Evolutionary conservation across 805 yeast species (phyloP).

Genomic region (Saturnispora mendoncae): DNA sequence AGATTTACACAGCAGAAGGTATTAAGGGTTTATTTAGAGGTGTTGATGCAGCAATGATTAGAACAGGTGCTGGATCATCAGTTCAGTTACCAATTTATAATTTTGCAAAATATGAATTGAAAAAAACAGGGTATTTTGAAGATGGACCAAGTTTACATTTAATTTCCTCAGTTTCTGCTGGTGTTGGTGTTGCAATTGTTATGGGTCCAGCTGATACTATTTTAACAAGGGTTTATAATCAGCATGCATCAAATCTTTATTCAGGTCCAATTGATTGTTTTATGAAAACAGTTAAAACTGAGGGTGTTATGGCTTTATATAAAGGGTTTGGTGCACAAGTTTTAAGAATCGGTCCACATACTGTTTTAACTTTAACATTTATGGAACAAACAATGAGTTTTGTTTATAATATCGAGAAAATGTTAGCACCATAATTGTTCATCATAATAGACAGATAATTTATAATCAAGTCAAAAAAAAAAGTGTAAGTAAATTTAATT

Average conservation of each 20-base stretch:
- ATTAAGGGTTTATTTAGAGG: constrained; percentile 77
- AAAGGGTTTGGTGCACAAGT: constrained; percentile 94
- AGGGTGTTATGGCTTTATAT: constrained; percentile 82
- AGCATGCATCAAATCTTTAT: constrained; percentile 71
- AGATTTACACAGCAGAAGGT: constrained; percentile 63
- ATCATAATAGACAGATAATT: not conserved
- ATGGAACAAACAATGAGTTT: constrained; percentile 91
- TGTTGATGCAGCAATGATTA: constrained; percentile 84
- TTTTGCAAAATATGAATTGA: constrained; percentile 56
- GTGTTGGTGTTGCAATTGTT: constrained; percentile 85
- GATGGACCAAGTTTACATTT: constrained; percentile 69
- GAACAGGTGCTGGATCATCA: constrained; percentile 94
- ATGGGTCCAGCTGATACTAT: constrained; percentile 98
- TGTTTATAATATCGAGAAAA: constrained; percentile 35
- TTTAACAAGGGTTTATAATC: constrained; percentile 90
- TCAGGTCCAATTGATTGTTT: constrained; percentile 85
- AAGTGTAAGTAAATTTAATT: not conserved
- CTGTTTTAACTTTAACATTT: constrained; percentile 79
- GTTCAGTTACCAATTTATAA: constrained; percentile 91
- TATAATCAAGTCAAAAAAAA: not conserved
- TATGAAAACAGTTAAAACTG: constrained; percentile 67
- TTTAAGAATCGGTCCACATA: constrained; percentile 90
- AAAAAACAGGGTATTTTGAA: constrained; percentile 40
- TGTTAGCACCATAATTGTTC: constrained; percentile 11
- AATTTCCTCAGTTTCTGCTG: constrained; percentile 66